Percentiles rank a stretch among this genome's conserved stretches.
These are phyloP conservation scores for Rosa multiflora DNA, from an alignment of 306 rosid species.

Conservation along the genomic window DNA sequence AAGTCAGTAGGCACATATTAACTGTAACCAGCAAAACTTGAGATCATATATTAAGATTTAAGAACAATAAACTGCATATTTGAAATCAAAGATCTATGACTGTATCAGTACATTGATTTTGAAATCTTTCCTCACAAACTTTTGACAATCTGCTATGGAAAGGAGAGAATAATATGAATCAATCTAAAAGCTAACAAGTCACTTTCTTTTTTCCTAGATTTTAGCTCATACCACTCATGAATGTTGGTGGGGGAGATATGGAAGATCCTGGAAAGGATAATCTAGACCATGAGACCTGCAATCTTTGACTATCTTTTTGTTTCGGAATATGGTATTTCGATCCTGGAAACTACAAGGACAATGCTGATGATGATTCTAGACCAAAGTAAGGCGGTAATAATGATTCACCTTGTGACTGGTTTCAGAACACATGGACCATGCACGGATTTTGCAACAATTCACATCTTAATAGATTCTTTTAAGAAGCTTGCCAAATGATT, in stretches of 20 bases:
- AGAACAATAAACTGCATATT: background rate
- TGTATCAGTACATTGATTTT: background rate
- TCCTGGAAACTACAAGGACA: background rate
- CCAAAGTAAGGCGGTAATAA: slow-evolving; percentile 18
- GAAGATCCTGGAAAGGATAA: slow-evolving; percentile 22
- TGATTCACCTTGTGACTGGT: slow-evolving; percentile 21
- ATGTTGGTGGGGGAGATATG: slow-evolving; percentile 8
- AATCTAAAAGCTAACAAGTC: slow-evolving; percentile 15
- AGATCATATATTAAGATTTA: background rate
- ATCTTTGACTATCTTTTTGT: slow-evolving; percentile 6
- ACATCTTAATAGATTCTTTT: background rate
- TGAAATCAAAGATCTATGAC: background rate
- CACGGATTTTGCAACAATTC: slow-evolving; percentile 1
- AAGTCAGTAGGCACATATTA: background rate
- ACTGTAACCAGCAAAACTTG: background rate
- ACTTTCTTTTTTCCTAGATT: slow-evolving; percentile 15
- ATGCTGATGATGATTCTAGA: slow-evolving; percentile 16
- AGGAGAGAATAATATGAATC: background rate
- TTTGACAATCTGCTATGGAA: slow-evolving; percentile 28
- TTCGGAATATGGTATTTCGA: background rate
- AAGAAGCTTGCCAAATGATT: background rate
- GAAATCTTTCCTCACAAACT: background rate
- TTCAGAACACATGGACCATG: background rate
- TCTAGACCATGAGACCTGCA: background rate
- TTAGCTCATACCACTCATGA: slow-evolving; percentile 13